Evolutionary conservation across 768 basidiomycete genomes (phyloP).

Genomic region (Suillus decipiens): DNA sequence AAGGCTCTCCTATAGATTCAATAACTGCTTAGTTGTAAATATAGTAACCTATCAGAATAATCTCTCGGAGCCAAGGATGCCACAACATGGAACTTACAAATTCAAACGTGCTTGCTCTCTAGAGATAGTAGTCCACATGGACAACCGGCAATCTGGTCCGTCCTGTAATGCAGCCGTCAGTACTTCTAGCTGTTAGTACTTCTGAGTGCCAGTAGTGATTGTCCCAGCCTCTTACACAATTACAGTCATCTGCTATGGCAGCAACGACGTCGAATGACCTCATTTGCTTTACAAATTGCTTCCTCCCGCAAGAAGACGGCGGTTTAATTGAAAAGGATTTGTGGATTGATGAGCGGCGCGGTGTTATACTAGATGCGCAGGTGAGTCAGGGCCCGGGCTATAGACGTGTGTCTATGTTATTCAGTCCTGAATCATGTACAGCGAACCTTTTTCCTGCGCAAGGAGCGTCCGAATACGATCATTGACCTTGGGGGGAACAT

Average conservation of each 20-base stretch:
- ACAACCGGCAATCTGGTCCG: not conserved
- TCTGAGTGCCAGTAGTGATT: not conserved
- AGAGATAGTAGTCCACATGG: constrained; percentile 9
- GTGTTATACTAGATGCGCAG: constrained; percentile 76
- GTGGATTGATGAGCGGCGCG: constrained; percentile 78
- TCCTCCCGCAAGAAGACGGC: constrained; percentile 80
- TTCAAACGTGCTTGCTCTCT: constrained; percentile 9
- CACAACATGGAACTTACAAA: not conserved
- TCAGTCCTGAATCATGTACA: constrained; percentile 28
- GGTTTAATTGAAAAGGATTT: constrained; percentile 71
- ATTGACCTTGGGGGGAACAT: constrained; percentile 79
- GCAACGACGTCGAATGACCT: constrained; percentile 52
- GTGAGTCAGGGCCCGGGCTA: constrained; percentile 33
- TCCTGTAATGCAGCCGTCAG: not conserved
- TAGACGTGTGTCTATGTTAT: not conserved
- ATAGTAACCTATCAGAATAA: constrained; percentile 10
- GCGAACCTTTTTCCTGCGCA: constrained; percentile 67
- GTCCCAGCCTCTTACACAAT: not conserved
- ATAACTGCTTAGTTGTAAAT: constrained; percentile 7
- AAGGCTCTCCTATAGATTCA: too few species aligned
- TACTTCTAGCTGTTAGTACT: not conserved
- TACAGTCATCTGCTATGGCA: constrained; percentile 24
- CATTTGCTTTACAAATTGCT: constrained; percentile 86
- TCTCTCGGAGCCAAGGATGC: not conserved
- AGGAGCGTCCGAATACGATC: constrained; percentile 59